Conservation (phyloP, 1,284 basidiomycete genomes). For the Malassezia nana region DNA sequence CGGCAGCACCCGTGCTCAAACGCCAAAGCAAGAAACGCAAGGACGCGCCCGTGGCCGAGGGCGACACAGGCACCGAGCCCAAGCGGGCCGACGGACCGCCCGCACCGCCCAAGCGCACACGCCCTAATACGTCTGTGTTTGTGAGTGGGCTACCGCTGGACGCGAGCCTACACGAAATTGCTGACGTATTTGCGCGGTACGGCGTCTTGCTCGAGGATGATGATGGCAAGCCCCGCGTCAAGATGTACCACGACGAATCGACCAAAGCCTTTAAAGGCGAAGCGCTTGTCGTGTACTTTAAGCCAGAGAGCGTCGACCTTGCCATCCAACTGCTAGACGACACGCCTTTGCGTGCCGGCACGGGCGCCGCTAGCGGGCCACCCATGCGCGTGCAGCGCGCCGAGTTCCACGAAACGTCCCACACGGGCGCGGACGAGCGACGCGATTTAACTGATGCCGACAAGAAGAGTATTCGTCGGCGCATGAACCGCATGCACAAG, state of each 20-base stretch:
- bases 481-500: conserved; percentile 17
- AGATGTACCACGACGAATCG: conserved; percentile 67
- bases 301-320: conserved; percentile 81
- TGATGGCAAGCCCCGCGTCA: conserved; percentile 73
- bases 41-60: conserved; percentile 2
- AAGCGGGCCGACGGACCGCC: neutral
- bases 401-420: conserved; percentile 55
- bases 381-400: conserved; percentile 72
- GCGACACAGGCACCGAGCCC: conserved; percentile 1
- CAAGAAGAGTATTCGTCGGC: conserved; percentile 12
- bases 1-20: conserved; percentile 19
- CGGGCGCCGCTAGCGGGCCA: conserved; percentile 53
- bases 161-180: conserved; percentile 64
- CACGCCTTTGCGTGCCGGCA: conserved; percentile 76
- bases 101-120: conserved; percentile 18
- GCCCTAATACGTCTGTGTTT: conserved; percentile 66
- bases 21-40: conserved; percentile 17
- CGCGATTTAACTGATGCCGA: conserved; percentile 13
- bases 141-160: conserved; percentile 74
- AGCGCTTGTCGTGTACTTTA: conserved; percentile 91
- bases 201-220: conserved; percentile 88
- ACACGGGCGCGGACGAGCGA: neutral
- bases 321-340: conserved; percentile 83
- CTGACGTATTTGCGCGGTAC: conserved; percentile 73
- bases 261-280: conserved; percentile 89